Evolutionary conservation across 192 early-diverging fungal genomes (phyloP).

Genomic region (Linnemannia zychae): DNA sequence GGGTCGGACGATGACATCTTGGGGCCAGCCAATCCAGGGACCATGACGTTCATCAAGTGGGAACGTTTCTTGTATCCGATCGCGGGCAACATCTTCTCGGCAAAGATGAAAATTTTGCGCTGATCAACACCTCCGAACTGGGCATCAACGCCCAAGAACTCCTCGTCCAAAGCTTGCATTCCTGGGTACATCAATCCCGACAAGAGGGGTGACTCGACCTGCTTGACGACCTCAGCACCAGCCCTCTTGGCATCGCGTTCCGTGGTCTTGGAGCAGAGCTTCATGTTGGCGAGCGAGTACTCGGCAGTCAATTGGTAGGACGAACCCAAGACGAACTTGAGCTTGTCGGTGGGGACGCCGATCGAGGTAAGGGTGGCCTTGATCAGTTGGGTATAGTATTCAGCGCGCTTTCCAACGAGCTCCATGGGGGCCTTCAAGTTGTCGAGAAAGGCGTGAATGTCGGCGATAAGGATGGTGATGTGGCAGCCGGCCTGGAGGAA

Average conservation of each 20-base stretch:
- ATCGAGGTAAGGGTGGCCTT: conserved; percentile 94
- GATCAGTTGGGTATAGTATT: conserved; percentile 95
- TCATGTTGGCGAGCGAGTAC: conserved; percentile 94
- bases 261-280: conserved; percentile 84
- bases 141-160: conserved; percentile 94
- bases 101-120: conserved; percentile 99
- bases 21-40: conserved; percentile 91
- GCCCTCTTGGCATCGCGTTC: conserved; percentile 99
- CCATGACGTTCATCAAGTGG: conserved; percentile 99
- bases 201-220: conserved; percentile 87
- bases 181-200: conserved; percentile 98
- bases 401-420: conserved; percentile 85
- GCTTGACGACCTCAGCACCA: conserved; percentile 98
- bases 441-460: conserved; percentile 98
- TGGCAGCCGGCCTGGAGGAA: conserved; percentile 87
- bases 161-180: conserved; percentile 98
- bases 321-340: conserved; percentile 93
- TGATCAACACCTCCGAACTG: conserved; percentile 99
- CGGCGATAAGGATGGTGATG: conserved; percentile 92
- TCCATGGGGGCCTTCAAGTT: conserved; percentile 98
- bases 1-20: conserved; percentile 99
- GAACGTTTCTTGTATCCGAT: conserved; percentile 97
- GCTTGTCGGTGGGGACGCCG: conserved; percentile 92
- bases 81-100: conserved; percentile 93
- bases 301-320: conserved; percentile 89